Base-by-base conservation (phyloP, 176 grass and related monocot species). In the Aegilops bicornis region DNA sequence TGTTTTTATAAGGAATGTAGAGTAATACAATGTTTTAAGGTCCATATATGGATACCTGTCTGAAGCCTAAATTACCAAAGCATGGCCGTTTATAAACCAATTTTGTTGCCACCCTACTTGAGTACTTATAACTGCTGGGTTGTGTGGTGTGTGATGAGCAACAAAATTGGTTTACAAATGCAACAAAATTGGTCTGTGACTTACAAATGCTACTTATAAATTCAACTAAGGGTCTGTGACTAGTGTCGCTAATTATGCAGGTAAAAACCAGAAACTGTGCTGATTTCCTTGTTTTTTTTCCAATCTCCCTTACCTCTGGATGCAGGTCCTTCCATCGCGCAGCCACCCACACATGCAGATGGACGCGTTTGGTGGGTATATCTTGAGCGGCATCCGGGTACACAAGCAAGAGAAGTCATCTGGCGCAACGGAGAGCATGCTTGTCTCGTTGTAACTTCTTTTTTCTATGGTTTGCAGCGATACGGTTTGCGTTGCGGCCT, bases 341-440 rank as follows among this genome's bases (percentile, higher is more conserved):
- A 96, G 88, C 37, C 97, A 98, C 84, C 97, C 92, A 19, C 86
- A 91, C 83, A 98, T 94, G 93, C 93, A 94, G 88, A 98, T 96
- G 96, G 91, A 95, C 80, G 92, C 90, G 24, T 98, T 95, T 86
- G 93, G 92, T 24, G 96, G 96, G 75, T 98, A 98, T 59, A 89
- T 92, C 77, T 75, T 98, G 77, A 98, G 93, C 12, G 96, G 96
- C 35, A 89, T 82, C 79, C 86, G 76, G 87, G 88, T 92, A 73
- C 88, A 91, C 72, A 83, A 81, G 30, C 15, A 15, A 52, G 48
- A 52, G 14, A 52, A 52, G 48, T 15, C 48, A 52, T 52, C 48
- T 5, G 48, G 48, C 5, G 15, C 11, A 10, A 52, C 15, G 15
- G 15, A 52, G 48, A 52, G 48, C 48, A 52, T 52, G 48, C 5